Conservation (phyloP, 2,329 filamentous ascomycete species). For the Fusarium euwallaceae region DNA sequence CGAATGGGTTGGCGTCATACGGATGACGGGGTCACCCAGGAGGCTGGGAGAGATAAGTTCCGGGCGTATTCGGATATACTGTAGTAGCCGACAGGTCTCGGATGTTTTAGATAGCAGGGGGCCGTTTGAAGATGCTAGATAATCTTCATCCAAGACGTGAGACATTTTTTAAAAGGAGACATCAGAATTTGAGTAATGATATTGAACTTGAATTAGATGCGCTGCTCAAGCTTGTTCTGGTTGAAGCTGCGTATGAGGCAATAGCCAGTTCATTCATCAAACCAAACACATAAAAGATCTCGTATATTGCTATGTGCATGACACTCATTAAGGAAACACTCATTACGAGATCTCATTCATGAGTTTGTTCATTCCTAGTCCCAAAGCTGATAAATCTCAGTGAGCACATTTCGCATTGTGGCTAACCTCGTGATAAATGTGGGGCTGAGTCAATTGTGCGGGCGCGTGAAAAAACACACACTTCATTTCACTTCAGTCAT, state of each 20-base stretch:
- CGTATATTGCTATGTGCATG: not conserved
- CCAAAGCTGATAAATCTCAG: not conserved
- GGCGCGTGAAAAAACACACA: not conserved
- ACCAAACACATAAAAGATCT: not conserved
- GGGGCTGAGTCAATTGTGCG: constrained; percentile 16
- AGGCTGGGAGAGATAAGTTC: not conserved
- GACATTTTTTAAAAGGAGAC: not conserved
- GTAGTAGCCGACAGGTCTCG: not conserved
- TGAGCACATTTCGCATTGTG: not conserved
- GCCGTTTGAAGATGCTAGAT: not conserved
- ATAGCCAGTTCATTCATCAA: not conserved
- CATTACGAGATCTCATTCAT: not conserved
- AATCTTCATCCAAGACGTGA: not conserved
- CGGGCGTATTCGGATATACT: not conserved
- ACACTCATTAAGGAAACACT: not conserved
- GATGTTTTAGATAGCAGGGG: not conserved
- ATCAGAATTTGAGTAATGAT: not conserved
- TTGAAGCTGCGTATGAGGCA: not conserved
- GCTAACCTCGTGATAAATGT: not conserved
- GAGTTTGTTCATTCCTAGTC: not conserved
- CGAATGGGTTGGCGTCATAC: not conserved
- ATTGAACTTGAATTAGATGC: not conserved
- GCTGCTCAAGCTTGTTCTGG: not conserved
- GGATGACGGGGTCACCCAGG: not conserved
- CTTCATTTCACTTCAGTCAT: not conserved